Evolutionary conservation across 1,284 basidiomycete species (phyloP).

Genomic region (Porodaedalea pini): DNA sequence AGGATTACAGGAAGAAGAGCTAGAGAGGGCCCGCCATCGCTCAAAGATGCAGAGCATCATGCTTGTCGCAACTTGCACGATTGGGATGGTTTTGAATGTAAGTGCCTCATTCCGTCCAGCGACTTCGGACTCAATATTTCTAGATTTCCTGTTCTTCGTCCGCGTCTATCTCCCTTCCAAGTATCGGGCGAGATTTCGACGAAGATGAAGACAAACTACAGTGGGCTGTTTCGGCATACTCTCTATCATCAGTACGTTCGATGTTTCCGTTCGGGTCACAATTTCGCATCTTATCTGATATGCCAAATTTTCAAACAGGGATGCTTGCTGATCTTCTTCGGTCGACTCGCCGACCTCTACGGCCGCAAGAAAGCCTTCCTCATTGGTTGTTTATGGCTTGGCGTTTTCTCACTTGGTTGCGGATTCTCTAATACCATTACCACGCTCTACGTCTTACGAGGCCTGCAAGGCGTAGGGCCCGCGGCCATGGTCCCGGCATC

Average conservation of each 20-base stretch:
- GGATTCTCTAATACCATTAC: conserved; percentile 43
- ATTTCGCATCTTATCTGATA: conserved; percentile 1
- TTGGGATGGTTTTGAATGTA: conserved; percentile 54
- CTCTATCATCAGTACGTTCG: conserved; percentile 33
- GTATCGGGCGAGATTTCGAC: conserved; percentile 50
- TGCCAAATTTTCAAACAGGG: conserved; percentile 42
- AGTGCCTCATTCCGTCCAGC: conserved; percentile 24
- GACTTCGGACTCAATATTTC: conserved; percentile 31
- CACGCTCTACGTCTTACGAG: conserved; percentile 62
- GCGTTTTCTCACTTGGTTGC: conserved; percentile 49
- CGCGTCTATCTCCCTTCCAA: conserved; percentile 57
- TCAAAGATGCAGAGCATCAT: conserved; percentile 23
- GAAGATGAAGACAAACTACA: conserved; percentile 52
- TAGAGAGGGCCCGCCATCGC: background rate
- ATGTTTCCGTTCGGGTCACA: conserved; percentile 33
- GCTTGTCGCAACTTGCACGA: conserved; percentile 48
- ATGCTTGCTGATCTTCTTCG: conserved; percentile 68
- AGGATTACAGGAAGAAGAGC: conserved; percentile 1
- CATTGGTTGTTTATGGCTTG: conserved; percentile 45
- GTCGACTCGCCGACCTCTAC: conserved; percentile 69
- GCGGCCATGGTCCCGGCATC: conserved; percentile 69
- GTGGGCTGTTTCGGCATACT: conserved; percentile 56
- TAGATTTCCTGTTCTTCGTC: conserved; percentile 32
- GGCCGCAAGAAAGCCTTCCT: conserved; percentile 64
- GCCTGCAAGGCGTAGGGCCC: conserved; percentile 64